Conservation (phyloP, 1,284 basidiomycete genomes). For the Malassezia nana region DNA sequence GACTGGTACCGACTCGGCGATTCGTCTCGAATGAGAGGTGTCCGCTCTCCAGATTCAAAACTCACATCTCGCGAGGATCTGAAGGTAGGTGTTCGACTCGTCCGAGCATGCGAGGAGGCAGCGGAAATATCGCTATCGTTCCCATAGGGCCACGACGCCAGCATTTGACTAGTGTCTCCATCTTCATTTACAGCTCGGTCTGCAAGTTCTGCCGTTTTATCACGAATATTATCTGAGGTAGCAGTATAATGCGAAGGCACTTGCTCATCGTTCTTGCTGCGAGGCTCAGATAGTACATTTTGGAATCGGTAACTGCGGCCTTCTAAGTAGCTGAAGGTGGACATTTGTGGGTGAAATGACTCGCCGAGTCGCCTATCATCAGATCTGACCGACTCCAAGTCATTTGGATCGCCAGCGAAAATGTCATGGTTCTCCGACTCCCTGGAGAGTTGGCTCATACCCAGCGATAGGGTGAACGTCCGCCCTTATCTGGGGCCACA, state of each 20-base stretch:
- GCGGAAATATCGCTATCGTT: neutral
- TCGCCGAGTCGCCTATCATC: neutral
- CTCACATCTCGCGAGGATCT: neutral
- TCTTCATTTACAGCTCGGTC: constrained; percentile 37
- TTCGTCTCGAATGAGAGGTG: neutral
- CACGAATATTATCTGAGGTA: constrained; percentile 34
- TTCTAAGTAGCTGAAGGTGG: constrained; percentile 35
- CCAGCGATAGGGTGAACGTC: neutral
- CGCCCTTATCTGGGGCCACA: neutral
- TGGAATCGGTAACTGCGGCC: constrained; percentile 31
- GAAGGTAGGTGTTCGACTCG: neutral
- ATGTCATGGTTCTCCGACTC: neutral
- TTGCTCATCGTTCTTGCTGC: constrained; percentile 5
- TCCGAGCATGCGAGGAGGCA: neutral
- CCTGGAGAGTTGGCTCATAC: neutral
- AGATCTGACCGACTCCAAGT: neutral
- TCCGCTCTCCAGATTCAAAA: neutral
- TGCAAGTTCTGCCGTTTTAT: constrained; percentile 40
- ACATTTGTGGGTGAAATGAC: neutral
- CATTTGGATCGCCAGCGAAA: neutral
- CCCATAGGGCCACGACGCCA: neutral
- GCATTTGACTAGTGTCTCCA: constrained; percentile 19
- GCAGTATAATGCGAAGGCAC: constrained; percentile 37
- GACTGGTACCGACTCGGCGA: neutral
- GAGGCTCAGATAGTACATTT: neutral